A percentile compares a stretch with the other conserved stretches of the same genome.
These are phyloP conservation scores for Prunus mongolica DNA, from an alignment of 306 rosid genomes.

Conservation along the genomic window DNA sequence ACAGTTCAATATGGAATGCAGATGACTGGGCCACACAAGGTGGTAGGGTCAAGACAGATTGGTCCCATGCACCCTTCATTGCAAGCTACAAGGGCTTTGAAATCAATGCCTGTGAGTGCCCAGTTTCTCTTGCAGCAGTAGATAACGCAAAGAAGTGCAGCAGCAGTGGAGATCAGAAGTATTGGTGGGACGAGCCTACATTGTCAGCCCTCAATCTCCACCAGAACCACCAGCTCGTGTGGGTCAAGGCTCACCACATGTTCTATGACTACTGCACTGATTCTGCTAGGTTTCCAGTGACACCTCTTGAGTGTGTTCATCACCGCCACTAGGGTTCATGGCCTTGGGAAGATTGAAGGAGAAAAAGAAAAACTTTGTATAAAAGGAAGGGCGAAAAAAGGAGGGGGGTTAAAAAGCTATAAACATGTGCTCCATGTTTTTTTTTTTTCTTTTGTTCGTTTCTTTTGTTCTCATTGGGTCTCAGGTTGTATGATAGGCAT, in stretches of 20 bases:
- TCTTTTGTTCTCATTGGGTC: background rate
- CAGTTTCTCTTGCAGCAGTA: slow-evolving; percentile 21
- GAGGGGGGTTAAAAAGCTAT: background rate
- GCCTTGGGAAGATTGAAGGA: background rate
- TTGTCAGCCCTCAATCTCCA: slow-evolving; percentile 59
- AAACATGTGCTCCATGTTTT: slow-evolving; percentile 33
- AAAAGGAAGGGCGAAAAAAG: background rate
- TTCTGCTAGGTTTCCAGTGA: slow-evolving; percentile 55
- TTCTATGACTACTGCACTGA: slow-evolving; percentile 86
- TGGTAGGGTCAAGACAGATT: slow-evolving; percentile 86
- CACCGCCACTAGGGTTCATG: slow-evolving; percentile 48
- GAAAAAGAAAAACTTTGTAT: background rate
- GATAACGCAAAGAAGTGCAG: slow-evolving; percentile 49
- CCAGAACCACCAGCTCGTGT: slow-evolving; percentile 85
- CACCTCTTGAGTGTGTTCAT: slow-evolving; percentile 72
- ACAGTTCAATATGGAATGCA: slow-evolving; percentile 94
- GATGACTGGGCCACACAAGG: slow-evolving; percentile 99
- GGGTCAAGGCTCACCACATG: slow-evolving; percentile 92
- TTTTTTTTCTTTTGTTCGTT: background rate
- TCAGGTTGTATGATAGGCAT: background rate
- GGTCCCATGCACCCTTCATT: slow-evolving; percentile 86
- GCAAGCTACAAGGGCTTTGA: slow-evolving; percentile 67
- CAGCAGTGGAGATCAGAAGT: slow-evolving; percentile 52
- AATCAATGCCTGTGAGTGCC: slow-evolving; percentile 63
- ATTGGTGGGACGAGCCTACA: slow-evolving; percentile 89